Evolutionary conservation across 805 yeast species (phyloP).

Genomic region (Kluyveromyces aestuarii): DNA sequence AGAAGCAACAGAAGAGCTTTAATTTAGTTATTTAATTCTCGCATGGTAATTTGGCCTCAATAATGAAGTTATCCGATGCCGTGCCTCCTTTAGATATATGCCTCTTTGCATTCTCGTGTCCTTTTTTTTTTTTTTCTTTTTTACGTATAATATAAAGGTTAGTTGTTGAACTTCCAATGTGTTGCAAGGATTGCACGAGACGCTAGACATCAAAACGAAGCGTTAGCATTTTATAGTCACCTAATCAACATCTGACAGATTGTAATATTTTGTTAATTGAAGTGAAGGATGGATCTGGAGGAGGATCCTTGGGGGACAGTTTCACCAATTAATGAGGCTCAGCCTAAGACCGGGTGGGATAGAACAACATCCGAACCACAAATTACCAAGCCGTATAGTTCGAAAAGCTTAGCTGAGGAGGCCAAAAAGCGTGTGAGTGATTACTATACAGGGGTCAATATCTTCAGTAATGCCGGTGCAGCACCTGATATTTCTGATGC

Average conservation of each 20-base stretch:
- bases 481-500: not conserved
- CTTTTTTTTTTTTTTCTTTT: not conserved
- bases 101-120: not conserved
- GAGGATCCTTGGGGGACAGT: slow-evolving; percentile 1
- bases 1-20: not conserved
- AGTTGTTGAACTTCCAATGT: no score
- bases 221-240: not conserved
- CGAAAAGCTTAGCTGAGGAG: not conserved
- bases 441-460: not conserved
- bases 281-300: not conserved
- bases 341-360: not conserved
- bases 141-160: no score
- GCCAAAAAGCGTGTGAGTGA: slow-evolving; percentile 1
- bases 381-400: not conserved
- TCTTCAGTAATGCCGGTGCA: not conserved
- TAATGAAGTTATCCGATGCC: no score
- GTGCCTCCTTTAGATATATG: not conserved
- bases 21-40: no score
- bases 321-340: not conserved
- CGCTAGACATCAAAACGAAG: not conserved
- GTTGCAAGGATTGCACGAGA: no score
- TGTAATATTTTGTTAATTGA: no score
- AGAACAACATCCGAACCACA: not conserved
- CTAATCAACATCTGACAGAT: not conserved
- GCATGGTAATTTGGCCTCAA: no score